These are phyloP conservation scores for Xylariaceae sp. DNA, from an alignment of 2,329 filamentous ascomycete species.

Conservation along the genomic window DNA sequence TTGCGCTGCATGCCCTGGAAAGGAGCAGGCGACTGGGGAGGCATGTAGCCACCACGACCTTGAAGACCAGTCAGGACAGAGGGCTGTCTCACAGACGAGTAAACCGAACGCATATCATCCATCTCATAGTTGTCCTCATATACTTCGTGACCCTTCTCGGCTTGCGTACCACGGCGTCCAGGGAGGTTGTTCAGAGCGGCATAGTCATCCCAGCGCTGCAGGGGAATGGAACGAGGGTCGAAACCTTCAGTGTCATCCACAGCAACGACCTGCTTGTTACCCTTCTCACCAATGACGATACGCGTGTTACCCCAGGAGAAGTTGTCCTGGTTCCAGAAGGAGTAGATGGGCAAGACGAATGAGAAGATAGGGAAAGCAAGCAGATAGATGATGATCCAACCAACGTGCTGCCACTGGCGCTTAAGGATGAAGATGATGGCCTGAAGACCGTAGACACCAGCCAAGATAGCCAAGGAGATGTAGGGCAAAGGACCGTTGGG, in stretches of 20 bases:
- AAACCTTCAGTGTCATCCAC: slow-evolving; percentile 75
- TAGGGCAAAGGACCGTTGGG: slow-evolving; percentile 70
- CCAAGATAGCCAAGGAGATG: slow-evolving; percentile 85
- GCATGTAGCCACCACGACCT: slow-evolving; percentile 66
- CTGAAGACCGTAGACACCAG: slow-evolving; percentile 89
- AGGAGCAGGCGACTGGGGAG: slow-evolving; percentile 73
- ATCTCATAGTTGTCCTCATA: slow-evolving; percentile 86
- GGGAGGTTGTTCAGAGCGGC: slow-evolving; percentile 80
- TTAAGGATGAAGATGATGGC: slow-evolving; percentile 95
- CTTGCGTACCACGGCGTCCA: slow-evolving; percentile 71
- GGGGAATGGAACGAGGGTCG: slow-evolving; percentile 85
- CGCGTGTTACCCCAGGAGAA: slow-evolving; percentile 99
- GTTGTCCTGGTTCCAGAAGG: slow-evolving; percentile 99
- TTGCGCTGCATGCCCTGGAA: slow-evolving; percentile 49
- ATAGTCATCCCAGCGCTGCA: slow-evolving; percentile 97
- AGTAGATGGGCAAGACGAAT: slow-evolving; percentile 86
- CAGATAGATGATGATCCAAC: slow-evolving; percentile 99
- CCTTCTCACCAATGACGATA: slow-evolving; percentile 92
- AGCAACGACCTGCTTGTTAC: slow-evolving; percentile 82
- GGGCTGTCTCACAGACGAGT: slow-evolving; percentile 84
- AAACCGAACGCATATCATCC: slow-evolving; percentile 96
- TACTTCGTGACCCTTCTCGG: slow-evolving; percentile 57
- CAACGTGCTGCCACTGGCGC: slow-evolving; percentile 95
- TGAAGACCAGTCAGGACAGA: slow-evolving; percentile 84
- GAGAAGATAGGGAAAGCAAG: slow-evolving; percentile 93